Conservation (phyloP, 441 rosid genomes). For the Gossypium trilobum region DNA sequence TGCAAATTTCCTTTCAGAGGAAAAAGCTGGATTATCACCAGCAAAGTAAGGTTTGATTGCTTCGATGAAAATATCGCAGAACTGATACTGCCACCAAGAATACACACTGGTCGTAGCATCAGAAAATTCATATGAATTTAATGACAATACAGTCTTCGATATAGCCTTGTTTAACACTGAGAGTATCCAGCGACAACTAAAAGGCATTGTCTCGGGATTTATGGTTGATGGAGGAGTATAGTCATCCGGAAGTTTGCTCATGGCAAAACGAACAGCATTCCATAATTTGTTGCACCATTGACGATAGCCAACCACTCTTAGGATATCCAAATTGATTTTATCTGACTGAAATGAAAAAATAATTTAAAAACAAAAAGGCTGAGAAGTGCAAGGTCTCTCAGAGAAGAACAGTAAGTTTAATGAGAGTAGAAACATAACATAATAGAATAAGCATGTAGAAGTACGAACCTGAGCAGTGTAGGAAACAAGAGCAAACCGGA, state of each 20-base stretch:
- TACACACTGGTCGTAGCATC: conserved; percentile 66
- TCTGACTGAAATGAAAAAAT: conserved; percentile 49
- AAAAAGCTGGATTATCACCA: conserved; percentile 44
- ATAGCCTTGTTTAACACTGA: conserved; percentile 68
- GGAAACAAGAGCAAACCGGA: conserved; percentile 90
- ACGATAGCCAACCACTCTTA: conserved; percentile 90
- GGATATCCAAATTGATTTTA: conserved; percentile 86
- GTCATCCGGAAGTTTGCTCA: conserved; percentile 76
- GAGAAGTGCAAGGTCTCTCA: neutral
- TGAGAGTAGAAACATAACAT: neutral
- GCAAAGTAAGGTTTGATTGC: conserved; percentile 76
- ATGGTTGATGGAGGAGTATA: conserved; percentile 44
- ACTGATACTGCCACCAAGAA: conserved; percentile 95
- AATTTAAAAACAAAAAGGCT: neutral
- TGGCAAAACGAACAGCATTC: conserved; percentile 92
- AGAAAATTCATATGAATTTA: conserved; percentile 64
- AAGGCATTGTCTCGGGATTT: conserved; percentile 44
- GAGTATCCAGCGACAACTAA: conserved; percentile 88
- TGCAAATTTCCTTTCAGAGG: conserved; percentile 57
- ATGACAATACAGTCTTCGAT: conserved; percentile 43
- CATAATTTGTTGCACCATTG: conserved; percentile 97
- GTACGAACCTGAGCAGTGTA: conserved; percentile 84
- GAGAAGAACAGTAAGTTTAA: neutral
- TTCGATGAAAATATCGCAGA: conserved; percentile 78
- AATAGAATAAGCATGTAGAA: conserved; percentile 3